Percentiles rank a stretch among this genome's conserved stretches.
Conservation (phyloP, 176 grass and related monocot genomes). For the Puccinellia tenuiflora region DNA sequence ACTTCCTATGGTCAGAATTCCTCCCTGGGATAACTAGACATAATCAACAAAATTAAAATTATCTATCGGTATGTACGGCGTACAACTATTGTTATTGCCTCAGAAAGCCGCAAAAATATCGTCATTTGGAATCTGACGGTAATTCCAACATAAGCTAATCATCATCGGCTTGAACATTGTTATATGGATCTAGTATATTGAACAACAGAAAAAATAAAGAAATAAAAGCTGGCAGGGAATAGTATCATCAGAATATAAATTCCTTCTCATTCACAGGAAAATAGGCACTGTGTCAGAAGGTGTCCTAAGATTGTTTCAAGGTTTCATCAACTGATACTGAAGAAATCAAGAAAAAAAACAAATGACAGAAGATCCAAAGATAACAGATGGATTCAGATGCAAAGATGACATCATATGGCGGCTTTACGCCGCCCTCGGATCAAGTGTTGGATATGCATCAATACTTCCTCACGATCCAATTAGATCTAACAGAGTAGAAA, state of each 20-base stretch:
- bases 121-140: slow-evolving; percentile 82
- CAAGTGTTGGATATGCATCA: slow-evolving; percentile 73
- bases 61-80: too few relatives aligned
- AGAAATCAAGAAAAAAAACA: accelerated
- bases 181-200: not conserved
- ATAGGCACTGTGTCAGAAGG: slow-evolving; percentile 64
- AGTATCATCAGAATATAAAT: slow-evolving; percentile 68
- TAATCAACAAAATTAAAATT: not conserved
- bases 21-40: slow-evolving; percentile 5
- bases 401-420: slow-evolving; percentile 39
- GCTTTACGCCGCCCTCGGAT: slow-evolving; percentile 31
- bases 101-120: slow-evolving; percentile 58
- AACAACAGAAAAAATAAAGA: too few relatives aligned
- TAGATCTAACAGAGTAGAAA: not conserved
- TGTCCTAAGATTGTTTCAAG: slow-evolving; percentile 80
- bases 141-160: slow-evolving; percentile 91
- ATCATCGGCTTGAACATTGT: slow-evolving; percentile 37
- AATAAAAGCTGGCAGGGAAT: too few relatives aligned
- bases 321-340: slow-evolving; percentile 57
- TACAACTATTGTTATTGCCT: slow-evolving; percentile 4
- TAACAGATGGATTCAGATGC: slow-evolving; percentile 42
- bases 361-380: not conserved
- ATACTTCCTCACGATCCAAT: slow-evolving; percentile 49
- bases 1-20: slow-evolving; percentile 80
- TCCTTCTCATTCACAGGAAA: slow-evolving; percentile 68